Evolutionary conservation across 2,329 filamentous ascomycete genomes (phyloP), one percentile per base, ranked within the genome.

Genomic region (Microcyclospora tardicrescens): DNA sequence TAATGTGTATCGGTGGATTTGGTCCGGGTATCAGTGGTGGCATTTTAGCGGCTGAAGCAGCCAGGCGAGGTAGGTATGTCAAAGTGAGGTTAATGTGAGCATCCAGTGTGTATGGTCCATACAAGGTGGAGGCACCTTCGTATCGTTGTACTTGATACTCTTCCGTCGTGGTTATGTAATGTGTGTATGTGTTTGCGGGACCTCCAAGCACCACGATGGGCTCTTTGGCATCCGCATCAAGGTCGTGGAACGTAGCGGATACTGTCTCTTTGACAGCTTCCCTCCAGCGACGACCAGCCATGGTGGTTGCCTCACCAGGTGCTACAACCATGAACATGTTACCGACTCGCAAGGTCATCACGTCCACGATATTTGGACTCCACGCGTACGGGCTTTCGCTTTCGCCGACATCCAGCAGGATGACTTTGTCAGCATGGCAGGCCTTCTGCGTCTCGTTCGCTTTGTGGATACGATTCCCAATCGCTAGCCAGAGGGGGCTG

Each of bases 61-160:
- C 67, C 3, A 93, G 72, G 56, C 79, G 80, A 12, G 69, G 71
- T 3, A 91, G 72, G 57, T 81, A 76, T 1, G 69, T 72, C n/a
- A 86, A 67, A 0, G 84, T 87, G 33, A 89, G 68, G 59, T 93
- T 87, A 63, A 95, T 83, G 64, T 91, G 91, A 1, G 86, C 89
- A 28, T 81, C 75, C 10, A 95, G 71, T 1, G 85, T 84, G 59
- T 86, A 77, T 2, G 73, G 81, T 0, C 89, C 89, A 57, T 83
- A 91, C 2, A 96, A 74, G 0, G 89, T 96, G 6, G 82, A 89
- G 0, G 84, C 89, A n/a, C 87, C 89, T 63, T 96, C 89, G 61
- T 95, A 95, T 9, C 89, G 79, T 63, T 95, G 89, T 34, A 91
- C 68, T 10, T 65, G 63, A 58, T 91, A 93, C 59, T 93, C 83